A percentile compares a stretch with the other conserved stretches of the same genome.
These are phyloP conservation scores for Penicillium ochrochloron DNA, from an alignment of 495 filamentous ascomycete species.

Conservation along the genomic window DNA sequence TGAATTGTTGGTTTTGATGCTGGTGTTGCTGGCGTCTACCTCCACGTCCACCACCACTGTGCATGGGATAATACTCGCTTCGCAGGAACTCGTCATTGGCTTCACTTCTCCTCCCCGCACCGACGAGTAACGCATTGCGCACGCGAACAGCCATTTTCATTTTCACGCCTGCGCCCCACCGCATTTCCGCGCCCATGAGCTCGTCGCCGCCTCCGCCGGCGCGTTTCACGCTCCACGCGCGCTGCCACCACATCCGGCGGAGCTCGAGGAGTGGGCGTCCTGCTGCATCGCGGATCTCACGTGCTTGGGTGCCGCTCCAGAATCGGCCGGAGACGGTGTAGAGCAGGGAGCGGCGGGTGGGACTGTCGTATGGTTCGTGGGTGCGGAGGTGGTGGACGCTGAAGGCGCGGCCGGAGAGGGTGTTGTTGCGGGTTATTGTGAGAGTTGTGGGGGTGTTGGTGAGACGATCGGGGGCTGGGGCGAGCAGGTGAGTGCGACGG, in stretches of 20 bases:
- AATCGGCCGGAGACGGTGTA: constrained; percentile 27
- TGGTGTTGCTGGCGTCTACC: neutral
- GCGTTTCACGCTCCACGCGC: constrained; percentile 25
- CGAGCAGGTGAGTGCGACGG: constrained; percentile 31
- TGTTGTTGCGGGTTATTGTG: constrained; percentile 26
- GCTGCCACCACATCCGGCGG: constrained; percentile 26
- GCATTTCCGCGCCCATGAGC: constrained; percentile 14
- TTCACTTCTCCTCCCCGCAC: neutral
- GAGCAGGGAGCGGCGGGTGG: constrained; percentile 22
- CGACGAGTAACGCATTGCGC: constrained; percentile 24
- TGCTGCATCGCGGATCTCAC: constrained; percentile 24
- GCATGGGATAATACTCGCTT: constrained; percentile 1
- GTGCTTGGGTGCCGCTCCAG: constrained; percentile 25
- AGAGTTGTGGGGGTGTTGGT: constrained; percentile 35
- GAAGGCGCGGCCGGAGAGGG: constrained; percentile 22
- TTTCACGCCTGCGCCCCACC: constrained; percentile 17
- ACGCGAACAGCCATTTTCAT: constrained; percentile 23
- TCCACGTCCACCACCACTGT: neutral
- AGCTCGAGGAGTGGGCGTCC: constrained; percentile 27
- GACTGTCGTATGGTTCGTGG: constrained; percentile 27
- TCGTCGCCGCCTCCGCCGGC: constrained; percentile 22
- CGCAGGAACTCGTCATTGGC: neutral
- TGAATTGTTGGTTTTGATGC: neutral
- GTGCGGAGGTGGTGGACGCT: constrained; percentile 25
- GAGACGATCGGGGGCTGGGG: constrained; percentile 31